phyloP scores from a whole-genome alignment of 2,329 filamentous ascomycete genomes.

The Cladosporium sphaerospermum region DNA sequence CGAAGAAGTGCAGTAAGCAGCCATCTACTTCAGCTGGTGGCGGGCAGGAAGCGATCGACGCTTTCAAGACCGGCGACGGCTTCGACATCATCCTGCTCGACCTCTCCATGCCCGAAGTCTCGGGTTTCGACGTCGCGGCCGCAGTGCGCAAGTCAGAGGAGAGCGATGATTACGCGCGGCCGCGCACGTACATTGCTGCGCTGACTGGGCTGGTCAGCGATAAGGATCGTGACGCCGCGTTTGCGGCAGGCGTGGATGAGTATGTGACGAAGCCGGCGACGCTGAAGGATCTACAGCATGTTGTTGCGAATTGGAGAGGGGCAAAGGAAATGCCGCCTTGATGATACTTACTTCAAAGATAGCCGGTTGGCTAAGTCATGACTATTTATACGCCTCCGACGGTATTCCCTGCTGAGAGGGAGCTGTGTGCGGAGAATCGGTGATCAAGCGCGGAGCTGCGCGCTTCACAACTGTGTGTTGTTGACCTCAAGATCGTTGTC shows the following conservation, averaged over 20 bases:
- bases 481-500: no score
- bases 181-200: constrained; percentile 16
- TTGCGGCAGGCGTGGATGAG: constrained; percentile 25
- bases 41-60: constrained; percentile 42
- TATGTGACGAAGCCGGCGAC: constrained; percentile 28
- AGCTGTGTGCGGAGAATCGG: no score
- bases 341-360: neutral
- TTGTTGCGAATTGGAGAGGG: neutral
- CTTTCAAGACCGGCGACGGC: constrained; percentile 25
- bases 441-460: no score
- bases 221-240: constrained; percentile 23
- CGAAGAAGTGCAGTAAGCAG: constrained; percentile 28
- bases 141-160: constrained; percentile 17
- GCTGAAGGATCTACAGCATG: constrained; percentile 1
- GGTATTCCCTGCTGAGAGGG: no score
- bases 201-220: constrained; percentile 19
- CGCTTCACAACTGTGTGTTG: no score
- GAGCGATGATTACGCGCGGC: neutral
- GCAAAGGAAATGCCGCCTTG: neutral
- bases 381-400: no score
- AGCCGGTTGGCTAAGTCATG: no score
- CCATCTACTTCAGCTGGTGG: constrained; percentile 34
- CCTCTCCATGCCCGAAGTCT: constrained; percentile 23
- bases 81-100: constrained; percentile 43
- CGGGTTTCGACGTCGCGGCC: constrained; percentile 19